Evolutionary conservation across 116 monocot genomes (phyloP), one percentile per base, ranked within the genome.

Genomic region (Phalaenopsis hybrid): DNA sequence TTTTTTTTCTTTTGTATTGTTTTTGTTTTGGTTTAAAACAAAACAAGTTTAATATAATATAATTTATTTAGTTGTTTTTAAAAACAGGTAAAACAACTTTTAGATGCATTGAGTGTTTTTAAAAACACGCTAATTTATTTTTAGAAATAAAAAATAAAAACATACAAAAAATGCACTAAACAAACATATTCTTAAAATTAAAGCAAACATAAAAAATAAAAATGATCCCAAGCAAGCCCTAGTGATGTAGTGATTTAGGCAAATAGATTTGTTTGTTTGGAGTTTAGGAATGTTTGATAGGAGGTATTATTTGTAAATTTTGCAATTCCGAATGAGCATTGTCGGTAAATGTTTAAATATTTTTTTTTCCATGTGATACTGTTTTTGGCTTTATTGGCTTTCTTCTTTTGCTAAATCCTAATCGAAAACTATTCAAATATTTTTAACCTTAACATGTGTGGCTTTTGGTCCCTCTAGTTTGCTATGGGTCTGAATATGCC

Each of bases 401-500:
- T 44, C 9, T 5, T 75, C 18, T 75, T 75, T 75, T 5, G 75
- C 75, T 44, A 75, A 75, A 18, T 44, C 44, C 17, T 74, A 44
- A 45, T 75, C 1, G 10, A 44, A n/a, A 75, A 46, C 18, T 46
- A 13, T 44, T 21, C 43, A 7, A 13, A 73, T 20, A 46, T 46
- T 75, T 8, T 12, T 20, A 46, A 75, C 18, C 46, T 21, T 44
- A n/a, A 75, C 3, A 8, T 11, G 20, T 46, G 9, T 68, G 48
- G 65, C 78, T 80, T 77, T n/a, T 87, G 75, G 46, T 18, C 83
- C 51, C 31, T 76, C 57, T 88, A 99, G 99, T 99, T 99, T 92
- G 99, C 99, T 51, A 95, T 99, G 99, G 99, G 99, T 74, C 84
- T 99, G 81, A 99, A 99, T 86, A 99, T 99, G 95, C 99, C 99